These are phyloP conservation scores for Candida caryicola DNA, from an alignment of 805 yeast species.

Conservation along the genomic window DNA sequence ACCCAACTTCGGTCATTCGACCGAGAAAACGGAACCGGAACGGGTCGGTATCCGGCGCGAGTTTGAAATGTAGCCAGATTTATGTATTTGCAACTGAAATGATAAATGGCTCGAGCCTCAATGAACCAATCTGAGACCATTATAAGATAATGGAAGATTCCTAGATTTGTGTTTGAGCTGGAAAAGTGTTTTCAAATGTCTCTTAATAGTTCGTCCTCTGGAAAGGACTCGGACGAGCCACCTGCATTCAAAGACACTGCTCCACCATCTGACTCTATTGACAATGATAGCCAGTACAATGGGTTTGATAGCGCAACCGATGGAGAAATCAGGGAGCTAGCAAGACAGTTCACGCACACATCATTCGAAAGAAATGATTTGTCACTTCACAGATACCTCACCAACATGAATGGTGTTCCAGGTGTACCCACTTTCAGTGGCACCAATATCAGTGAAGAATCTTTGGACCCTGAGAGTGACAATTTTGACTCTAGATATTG, in stretches of 20 bases:
- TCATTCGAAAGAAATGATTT: conserved; percentile 6
- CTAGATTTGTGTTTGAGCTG: too few species aligned
- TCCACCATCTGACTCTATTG: too few species aligned
- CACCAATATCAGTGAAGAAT: conserved; percentile 26
- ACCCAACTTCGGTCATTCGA: too few species aligned
- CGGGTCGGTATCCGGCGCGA: too few species aligned
- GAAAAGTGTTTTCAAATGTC: background rate
- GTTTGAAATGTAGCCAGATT: too few species aligned
- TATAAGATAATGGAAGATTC: too few species aligned
- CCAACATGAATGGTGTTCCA: conserved; percentile 53
- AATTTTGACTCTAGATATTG: conserved; percentile 59
- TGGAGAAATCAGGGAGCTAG: conserved; percentile 20
- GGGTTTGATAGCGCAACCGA: conserved; percentile 10
- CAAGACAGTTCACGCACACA: conserved; percentile 20
- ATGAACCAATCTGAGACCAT: too few species aligned
- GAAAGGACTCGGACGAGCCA: conserved; percentile 1
- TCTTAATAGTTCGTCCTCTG: background rate
- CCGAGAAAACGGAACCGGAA: too few species aligned
- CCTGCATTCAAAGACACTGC: conserved; percentile 8
- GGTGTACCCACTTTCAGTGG: conserved; percentile 41
- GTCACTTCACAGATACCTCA: conserved; percentile 36
- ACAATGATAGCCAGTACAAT: conserved; percentile 12
- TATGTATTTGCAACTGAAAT: too few species aligned
- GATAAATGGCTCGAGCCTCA: too few species aligned
- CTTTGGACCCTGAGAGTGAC: conserved; percentile 59